These are phyloP conservation scores for Globisporangium camurandrum DNA, from an alignment of 352 stramenopile genomes.

Conservation along the genomic window DNA sequence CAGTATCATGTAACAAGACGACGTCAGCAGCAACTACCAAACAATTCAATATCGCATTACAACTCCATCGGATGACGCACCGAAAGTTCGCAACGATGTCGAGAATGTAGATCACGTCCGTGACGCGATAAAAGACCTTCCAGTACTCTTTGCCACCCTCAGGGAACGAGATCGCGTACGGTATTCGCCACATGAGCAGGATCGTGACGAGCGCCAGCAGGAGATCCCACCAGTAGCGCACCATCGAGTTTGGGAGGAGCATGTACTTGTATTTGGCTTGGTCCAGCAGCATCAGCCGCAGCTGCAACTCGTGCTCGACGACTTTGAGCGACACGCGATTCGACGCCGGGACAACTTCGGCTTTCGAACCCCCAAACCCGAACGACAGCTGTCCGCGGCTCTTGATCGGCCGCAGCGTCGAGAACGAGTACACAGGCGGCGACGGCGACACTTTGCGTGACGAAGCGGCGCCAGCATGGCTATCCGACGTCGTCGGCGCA, in stretches of 20 bases:
- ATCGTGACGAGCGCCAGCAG: constrained; percentile 44
- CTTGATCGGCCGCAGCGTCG: constrained; percentile 3
- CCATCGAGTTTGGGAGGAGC: constrained; percentile 29
- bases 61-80: constrained; percentile 16
- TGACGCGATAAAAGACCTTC: constrained; percentile 41
- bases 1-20: not conserved
- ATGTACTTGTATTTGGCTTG: constrained; percentile 36
- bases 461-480: no score
- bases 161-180: constrained; percentile 47
- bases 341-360: constrained; percentile 39
- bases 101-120: constrained; percentile 39
- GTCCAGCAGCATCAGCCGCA: constrained; percentile 24
- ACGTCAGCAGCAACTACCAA: no score
- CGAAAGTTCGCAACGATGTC: constrained; percentile 51
- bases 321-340: constrained; percentile 55
- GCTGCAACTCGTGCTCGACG: constrained; percentile 34
- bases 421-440: constrained; percentile 6
- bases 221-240: constrained; percentile 45
- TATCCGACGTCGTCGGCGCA: no score
- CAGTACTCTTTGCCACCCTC: constrained; percentile 32
- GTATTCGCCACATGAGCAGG: constrained; percentile 49
- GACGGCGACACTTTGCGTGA: not conserved
- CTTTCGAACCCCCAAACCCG: constrained; percentile 11
- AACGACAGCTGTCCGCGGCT: constrained; percentile 4
- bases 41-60: not conserved